These are phyloP conservation scores for Cladosporium sp. DNA, from an alignment of 2,329 filamentous ascomycete genomes.

Conservation along the genomic window DNA sequence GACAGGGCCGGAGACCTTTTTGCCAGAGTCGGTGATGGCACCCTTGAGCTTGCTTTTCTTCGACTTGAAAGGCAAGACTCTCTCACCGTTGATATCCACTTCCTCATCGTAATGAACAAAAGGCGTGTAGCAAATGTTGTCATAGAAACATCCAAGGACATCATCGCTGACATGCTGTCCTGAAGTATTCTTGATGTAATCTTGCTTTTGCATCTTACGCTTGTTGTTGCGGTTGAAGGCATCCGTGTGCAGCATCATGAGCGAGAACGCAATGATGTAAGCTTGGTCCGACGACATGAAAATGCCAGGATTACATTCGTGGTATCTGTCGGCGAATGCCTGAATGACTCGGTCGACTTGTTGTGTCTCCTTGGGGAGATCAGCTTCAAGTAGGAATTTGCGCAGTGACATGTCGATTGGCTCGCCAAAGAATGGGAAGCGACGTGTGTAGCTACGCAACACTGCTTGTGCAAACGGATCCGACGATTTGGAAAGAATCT, in stretches of 20 bases:
- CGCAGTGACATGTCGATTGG: constrained; percentile 97
- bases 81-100: constrained; percentile 74
- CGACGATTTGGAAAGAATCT: constrained; percentile 79
- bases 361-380: constrained; percentile 94
- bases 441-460: constrained; percentile 90
- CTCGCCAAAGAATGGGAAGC: constrained; percentile 92
- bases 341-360: constrained; percentile 95
- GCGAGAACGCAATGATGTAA: constrained; percentile 97
- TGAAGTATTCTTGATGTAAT: constrained; percentile 93
- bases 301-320: constrained; percentile 97
- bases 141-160: constrained; percentile 93
- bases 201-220: constrained; percentile 94
- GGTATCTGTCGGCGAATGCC: constrained; percentile 92
- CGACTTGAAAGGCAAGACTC: constrained; percentile 69
- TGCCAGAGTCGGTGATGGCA: constrained; percentile 62
- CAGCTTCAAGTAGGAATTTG: constrained; percentile 94
- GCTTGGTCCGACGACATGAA: constrained; percentile 89
- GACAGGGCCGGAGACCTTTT: constrained; percentile 69
- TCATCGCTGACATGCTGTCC: constrained; percentile 92
- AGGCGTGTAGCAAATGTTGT: constrained; percentile 97
- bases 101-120: constrained; percentile 98
- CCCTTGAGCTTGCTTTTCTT: constrained; percentile 72
- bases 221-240: constrained; percentile 99
- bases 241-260: constrained; percentile 94
- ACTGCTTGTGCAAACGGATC: constrained; percentile 83